A percentile compares a stretch with the other conserved stretches of the same genome.
Evolutionary conservation across 2,329 filamentous ascomycete genomes (phyloP).

Genomic region (Epicoccum sorghinum): DNA sequence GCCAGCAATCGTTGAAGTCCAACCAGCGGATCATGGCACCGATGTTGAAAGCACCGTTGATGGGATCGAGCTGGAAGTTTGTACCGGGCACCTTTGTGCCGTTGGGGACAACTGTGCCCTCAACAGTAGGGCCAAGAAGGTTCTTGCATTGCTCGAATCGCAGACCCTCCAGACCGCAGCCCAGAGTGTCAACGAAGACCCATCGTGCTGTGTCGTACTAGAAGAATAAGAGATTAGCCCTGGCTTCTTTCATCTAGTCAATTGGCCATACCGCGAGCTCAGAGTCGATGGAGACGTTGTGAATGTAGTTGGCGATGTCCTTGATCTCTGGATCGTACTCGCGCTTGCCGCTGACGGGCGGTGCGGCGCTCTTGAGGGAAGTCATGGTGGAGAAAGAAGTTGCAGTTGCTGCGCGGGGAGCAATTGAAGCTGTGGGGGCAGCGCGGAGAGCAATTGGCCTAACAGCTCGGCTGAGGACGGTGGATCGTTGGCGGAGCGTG

Average conservation of each 20-base stretch:
- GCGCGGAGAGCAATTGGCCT: slow-evolving; percentile 46
- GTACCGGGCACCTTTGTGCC: slow-evolving; percentile 91
- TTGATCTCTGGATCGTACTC: slow-evolving; percentile 90
- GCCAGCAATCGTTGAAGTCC: slow-evolving; percentile 99
- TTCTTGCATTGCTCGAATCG: slow-evolving; percentile 96
- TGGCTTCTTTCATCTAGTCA: neutral
- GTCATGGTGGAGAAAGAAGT: slow-evolving; percentile 48
- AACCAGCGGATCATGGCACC: slow-evolving; percentile 99
- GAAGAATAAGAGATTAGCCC: slow-evolving; percentile 23
- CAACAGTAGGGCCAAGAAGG: slow-evolving; percentile 88
- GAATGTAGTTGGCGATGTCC: slow-evolving; percentile 94
- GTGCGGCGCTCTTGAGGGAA: slow-evolving; percentile 43
- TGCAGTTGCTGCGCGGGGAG: slow-evolving; percentile 29
- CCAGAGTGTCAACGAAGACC: slow-evolving; percentile 95
- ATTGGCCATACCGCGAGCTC: slow-evolving; percentile 79
- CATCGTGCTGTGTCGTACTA: slow-evolving; percentile 95
- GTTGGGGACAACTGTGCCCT: slow-evolving; percentile 89
- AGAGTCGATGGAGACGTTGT: slow-evolving; percentile 88
- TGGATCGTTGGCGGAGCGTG: slow-evolving; percentile 44
- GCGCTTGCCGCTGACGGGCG: slow-evolving; percentile 39
- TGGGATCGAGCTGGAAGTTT: slow-evolving; percentile 89
- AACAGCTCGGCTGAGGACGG: slow-evolving; percentile 41
- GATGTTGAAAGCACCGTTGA: slow-evolving; percentile 98
- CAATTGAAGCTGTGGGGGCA: slow-evolving; percentile 29
- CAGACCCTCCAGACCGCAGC: slow-evolving; percentile 93